phyloP scores from a whole-genome alignment of 1,284 basidiomycete species.

The Sutorius eximius region DNA sequence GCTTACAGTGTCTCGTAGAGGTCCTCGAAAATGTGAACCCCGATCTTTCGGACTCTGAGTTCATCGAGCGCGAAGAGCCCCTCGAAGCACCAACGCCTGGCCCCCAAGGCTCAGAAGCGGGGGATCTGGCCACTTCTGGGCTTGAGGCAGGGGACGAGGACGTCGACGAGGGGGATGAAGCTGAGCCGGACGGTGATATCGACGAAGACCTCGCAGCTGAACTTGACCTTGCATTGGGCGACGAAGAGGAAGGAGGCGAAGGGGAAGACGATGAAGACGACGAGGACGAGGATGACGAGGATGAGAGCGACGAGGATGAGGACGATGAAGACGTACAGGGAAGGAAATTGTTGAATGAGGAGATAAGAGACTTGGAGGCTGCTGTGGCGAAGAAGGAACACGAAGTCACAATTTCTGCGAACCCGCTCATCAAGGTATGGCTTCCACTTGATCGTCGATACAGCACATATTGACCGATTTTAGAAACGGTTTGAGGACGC shows the following conservation, averaged over 20 bases:
- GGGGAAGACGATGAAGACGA: slow-evolving; percentile 68
- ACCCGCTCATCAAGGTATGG: slow-evolving; percentile 81
- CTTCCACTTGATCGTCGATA: neutral
- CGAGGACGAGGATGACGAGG: slow-evolving; percentile 67
- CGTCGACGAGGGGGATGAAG: slow-evolving; percentile 62
- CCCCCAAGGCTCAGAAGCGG: slow-evolving; percentile 55
- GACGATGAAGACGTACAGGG: slow-evolving; percentile 72
- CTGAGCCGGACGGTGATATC: slow-evolving; percentile 62
- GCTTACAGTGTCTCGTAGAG: slow-evolving; percentile 42
- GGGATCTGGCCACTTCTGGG: slow-evolving; percentile 59
- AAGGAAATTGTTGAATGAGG: slow-evolving; percentile 81
- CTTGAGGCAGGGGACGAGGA: slow-evolving; percentile 56
- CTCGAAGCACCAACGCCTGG: slow-evolving; percentile 66
- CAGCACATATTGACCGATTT: slow-evolving; percentile 6
- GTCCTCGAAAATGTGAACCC: slow-evolving; percentile 84
- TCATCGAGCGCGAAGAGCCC: slow-evolving; percentile 65
- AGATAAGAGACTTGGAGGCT: slow-evolving; percentile 86
- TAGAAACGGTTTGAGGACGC: slow-evolving; percentile 94
- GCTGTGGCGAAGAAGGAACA: slow-evolving; percentile 85
- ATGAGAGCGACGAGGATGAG: slow-evolving; percentile 69
- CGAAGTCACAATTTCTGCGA: slow-evolving; percentile 85
- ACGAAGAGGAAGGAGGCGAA: slow-evolving; percentile 51
- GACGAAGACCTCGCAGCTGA: slow-evolving; percentile 78
- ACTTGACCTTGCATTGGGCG: slow-evolving; percentile 67
- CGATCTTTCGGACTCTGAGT: slow-evolving; percentile 84